phyloP scores from a whole-genome alignment of 495 filamentous ascomycete species.

The Cercophora sp. region DNA sequence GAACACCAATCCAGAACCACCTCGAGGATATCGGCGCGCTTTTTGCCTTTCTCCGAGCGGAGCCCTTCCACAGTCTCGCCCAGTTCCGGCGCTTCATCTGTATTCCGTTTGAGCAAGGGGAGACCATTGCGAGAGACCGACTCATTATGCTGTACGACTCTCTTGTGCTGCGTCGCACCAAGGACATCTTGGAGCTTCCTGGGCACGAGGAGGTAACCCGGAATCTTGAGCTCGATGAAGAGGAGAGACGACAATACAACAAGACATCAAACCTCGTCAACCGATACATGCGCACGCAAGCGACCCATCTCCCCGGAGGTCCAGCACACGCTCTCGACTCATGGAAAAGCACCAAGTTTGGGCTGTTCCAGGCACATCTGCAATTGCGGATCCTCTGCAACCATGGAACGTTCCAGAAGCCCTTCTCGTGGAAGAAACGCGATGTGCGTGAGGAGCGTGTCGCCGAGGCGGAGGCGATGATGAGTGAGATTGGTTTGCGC shows the following conservation, averaged over 20 bases:
- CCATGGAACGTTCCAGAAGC: conserved; percentile 42
- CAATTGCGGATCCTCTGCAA: conserved; percentile 47
- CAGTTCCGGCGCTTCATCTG: conserved; percentile 30
- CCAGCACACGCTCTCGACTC: neutral
- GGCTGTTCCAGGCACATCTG: conserved; percentile 39
- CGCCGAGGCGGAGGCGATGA: conserved; percentile 15
- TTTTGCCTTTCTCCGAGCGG: conserved; percentile 40
- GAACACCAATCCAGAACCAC: conserved; percentile 49
- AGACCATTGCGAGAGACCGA: conserved; percentile 24
- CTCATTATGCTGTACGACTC: conserved; percentile 34
- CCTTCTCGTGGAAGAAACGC: conserved; percentile 32
- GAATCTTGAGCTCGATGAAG: conserved; percentile 21
- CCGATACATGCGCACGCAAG: conserved; percentile 27
- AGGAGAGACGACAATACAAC: conserved; percentile 34
- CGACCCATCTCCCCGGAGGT: conserved; percentile 21
- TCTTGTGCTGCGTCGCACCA: conserved; percentile 36
- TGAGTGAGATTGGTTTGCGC: conserved; percentile 15
- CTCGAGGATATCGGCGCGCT: conserved; percentile 49
- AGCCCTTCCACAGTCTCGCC: conserved; percentile 22
- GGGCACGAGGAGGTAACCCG: conserved; percentile 13
- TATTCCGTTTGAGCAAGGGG: conserved; percentile 25
- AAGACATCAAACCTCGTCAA: conserved; percentile 27
- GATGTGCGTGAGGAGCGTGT: conserved; percentile 19
- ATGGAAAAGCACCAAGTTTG: conserved; percentile 11
- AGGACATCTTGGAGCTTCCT: conserved; percentile 39